phyloP scores from a whole-genome alignment of 176 grass and related monocot species.

The Pontederia crassipes region DNA sequence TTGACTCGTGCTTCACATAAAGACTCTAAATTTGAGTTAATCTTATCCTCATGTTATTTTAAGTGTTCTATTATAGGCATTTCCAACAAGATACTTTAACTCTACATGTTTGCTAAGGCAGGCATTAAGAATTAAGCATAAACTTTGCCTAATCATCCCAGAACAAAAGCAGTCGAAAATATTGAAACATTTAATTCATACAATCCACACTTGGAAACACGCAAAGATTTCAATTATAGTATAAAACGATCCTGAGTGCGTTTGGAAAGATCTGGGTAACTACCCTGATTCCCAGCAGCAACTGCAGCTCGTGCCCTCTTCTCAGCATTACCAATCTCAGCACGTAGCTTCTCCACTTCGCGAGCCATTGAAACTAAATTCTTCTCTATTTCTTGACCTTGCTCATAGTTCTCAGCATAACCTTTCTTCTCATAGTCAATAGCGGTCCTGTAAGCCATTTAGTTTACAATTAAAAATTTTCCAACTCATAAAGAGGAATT shows the following conservation, averaged over 20 bases:
- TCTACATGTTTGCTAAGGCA: too few species aligned
- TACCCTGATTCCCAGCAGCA: slow-evolving; percentile 52
- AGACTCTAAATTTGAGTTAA: too few species aligned
- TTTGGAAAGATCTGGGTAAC: not conserved
- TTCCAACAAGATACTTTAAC: too few species aligned
- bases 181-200: too few species aligned
- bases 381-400: slow-evolving; percentile 77
- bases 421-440: slow-evolving; percentile 84
- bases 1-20: too few species aligned
- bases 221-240: not conserved
- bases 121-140: too few species aligned
- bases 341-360: slow-evolving; percentile 72
- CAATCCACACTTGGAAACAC: not conserved
- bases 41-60: too few species aligned
- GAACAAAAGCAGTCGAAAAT: too few species aligned
- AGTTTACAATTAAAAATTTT: not conserved
- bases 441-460: slow-evolving; percentile 38
- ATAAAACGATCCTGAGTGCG: too few species aligned
- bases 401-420: slow-evolving; percentile 71
- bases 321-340: slow-evolving; percentile 54
- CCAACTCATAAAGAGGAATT: too few species aligned
- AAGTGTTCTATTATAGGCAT: too few species aligned
- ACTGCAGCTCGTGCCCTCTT: slow-evolving; percentile 43
- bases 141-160: too few species aligned
- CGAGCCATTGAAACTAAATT: slow-evolving; percentile 79